Percentiles rank a stretch among this genome's conserved stretches.
phyloP scores from a whole-genome alignment of 768 basidiomycete genomes.

The Erythrobasidium yunnanense region DNA sequence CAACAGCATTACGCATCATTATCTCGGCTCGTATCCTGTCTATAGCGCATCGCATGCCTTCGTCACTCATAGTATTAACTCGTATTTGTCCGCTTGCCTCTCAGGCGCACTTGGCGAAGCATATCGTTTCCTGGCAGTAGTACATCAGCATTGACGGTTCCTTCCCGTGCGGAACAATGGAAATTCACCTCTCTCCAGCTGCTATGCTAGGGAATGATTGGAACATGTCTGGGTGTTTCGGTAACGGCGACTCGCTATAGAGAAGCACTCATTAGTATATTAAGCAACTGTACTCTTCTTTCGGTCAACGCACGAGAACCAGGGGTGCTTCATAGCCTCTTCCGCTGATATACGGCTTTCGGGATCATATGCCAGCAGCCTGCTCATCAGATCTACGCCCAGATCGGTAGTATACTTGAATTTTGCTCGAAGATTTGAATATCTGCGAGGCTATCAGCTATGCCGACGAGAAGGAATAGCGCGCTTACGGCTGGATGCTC shows the following conservation, averaged over 20 bases:
- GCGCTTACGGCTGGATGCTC: constrained; percentile 40
- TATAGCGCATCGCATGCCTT: no score
- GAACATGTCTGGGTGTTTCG: constrained; percentile 93
- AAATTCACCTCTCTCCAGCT: constrained; percentile 74
- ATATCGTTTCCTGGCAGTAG: constrained; percentile 2
- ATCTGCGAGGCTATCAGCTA: constrained; percentile 34
- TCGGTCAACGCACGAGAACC: constrained; percentile 62
- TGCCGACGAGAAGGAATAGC: background rate
- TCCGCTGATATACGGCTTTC: constrained; percentile 73
- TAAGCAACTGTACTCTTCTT: background rate
- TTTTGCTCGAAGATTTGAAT: constrained; percentile 57
- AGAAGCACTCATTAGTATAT: background rate
- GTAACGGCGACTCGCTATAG: constrained; percentile 75
- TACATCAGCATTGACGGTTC: background rate
- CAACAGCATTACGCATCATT: no score
- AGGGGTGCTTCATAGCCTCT: constrained; percentile 79
- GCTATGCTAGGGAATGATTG: constrained; percentile 90
- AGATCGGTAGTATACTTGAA: constrained; percentile 73
- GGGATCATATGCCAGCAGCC: constrained; percentile 79
- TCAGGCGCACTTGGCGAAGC: constrained; percentile 21
- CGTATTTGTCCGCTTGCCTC: constrained; percentile 18
- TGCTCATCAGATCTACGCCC: constrained; percentile 73
- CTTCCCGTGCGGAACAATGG: background rate
- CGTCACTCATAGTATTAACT: constrained; percentile 20
- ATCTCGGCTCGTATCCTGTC: no score